A percentile compares a stretch with the other conserved stretches of the same genome.
These are phyloP conservation scores for Ophiostoma tasmaniense DNA, from an alignment of 2,329 filamentous ascomycete species.

Conservation along the genomic window DNA sequence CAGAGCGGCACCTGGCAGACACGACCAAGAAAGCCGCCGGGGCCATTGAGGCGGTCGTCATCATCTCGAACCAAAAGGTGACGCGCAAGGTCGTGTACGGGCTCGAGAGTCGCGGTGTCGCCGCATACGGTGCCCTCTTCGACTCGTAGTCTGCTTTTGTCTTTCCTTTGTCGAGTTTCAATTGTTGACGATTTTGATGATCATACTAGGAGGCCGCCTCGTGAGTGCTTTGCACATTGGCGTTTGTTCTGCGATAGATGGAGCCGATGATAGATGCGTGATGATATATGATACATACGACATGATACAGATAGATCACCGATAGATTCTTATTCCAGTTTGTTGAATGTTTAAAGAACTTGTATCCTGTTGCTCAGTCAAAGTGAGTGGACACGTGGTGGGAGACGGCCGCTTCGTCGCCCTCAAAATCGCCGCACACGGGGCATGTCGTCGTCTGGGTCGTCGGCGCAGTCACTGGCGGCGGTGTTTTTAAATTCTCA, in stretches of 20 bases:
- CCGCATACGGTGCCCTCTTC: constrained; percentile 31
- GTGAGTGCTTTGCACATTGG: neutral
- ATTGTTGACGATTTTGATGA: neutral
- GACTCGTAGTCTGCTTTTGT: constrained; percentile 14
- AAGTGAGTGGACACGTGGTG: constrained; percentile 58
- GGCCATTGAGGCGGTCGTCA: constrained; percentile 23
- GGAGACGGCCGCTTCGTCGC: constrained; percentile 59
- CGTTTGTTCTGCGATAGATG: neutral
- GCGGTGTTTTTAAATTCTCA: constrained; percentile 15
- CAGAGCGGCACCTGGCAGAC: neutral
- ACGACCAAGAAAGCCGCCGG: constrained; percentile 4
- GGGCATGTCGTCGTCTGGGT: constrained; percentile 45
- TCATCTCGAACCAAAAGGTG: constrained; percentile 29
- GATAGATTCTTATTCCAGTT: neutral
- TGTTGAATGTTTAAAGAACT: no score
- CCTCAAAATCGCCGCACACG: constrained; percentile 57
- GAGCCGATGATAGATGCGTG: neutral
- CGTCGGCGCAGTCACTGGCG: constrained; percentile 10
- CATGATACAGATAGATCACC: neutral
- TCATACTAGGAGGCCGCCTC: neutral
- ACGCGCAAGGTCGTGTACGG: constrained; percentile 29
- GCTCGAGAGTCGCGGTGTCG: constrained; percentile 27
- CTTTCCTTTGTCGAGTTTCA: neutral
- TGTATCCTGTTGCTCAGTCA: constrained; percentile 26
- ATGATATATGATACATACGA: neutral